These are phyloP conservation scores for Cupressus sempervirens DNA, from an alignment of 75 land plant species.

Conservation along the genomic window DNA sequence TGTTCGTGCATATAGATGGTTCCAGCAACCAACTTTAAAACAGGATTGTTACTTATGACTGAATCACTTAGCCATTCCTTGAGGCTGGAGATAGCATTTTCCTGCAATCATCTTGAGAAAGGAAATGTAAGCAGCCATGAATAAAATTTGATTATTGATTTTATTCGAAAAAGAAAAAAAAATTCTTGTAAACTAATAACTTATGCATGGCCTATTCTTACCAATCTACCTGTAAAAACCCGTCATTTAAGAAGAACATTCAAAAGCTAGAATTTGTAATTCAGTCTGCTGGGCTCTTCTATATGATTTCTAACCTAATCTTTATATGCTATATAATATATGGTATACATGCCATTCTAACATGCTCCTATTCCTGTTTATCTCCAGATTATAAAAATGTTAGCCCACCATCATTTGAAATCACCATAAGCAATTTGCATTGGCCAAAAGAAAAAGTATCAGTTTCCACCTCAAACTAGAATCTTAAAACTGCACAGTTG, in stretches of 20 bases:
- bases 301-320: neutral
- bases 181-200: neutral
- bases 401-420: too few relatives aligned
- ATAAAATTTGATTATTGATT: neutral
- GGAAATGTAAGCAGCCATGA: slow-evolving; percentile 2
- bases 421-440: too few relatives aligned
- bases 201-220: neutral
- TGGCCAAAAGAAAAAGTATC: too few relatives aligned
- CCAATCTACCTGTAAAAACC: neutral
- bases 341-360: neutral
- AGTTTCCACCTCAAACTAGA: too few relatives aligned
- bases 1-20: slow-evolving; percentile 91
- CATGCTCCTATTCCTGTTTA: neutral
- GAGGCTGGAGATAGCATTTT: slow-evolving; percentile 59
- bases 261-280: neutral
- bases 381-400: neutral
- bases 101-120: slow-evolving; percentile 39
- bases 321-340: neutral
- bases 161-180: neutral
- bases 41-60: slow-evolving; percentile 78
- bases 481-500: too few relatives aligned
- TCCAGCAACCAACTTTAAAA: slow-evolving; percentile 78
- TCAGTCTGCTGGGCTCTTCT: neutral
- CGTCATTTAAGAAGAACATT: neutral
- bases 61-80: slow-evolving; percentile 85